Percentiles rank a stretch among this genome's conserved stretches.
These are phyloP conservation scores for Candida smagusa DNA, from an alignment of 1,139 yeast species.

Conservation along the genomic window DNA sequence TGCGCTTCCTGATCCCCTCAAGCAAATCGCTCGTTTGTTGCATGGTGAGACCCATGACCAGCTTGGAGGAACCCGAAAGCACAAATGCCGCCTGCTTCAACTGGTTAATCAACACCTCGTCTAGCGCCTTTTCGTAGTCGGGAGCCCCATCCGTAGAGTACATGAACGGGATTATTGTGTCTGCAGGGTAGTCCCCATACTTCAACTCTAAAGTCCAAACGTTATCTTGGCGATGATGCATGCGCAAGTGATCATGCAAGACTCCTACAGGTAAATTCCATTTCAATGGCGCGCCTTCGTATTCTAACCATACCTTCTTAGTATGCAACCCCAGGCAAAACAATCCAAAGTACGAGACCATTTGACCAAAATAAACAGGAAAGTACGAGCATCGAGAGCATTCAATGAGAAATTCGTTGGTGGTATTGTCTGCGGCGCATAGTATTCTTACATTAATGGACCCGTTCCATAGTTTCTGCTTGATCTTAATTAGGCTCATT, in stretches of 20 bases:
- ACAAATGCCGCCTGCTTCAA: constrained; percentile 78
- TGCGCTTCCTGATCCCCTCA: constrained; percentile 44
- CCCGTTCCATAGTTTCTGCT: constrained; percentile 54
- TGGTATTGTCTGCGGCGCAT: constrained; percentile 4
- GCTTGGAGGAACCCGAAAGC: constrained; percentile 68
- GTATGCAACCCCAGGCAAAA: constrained; percentile 22
- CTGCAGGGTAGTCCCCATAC: constrained; percentile 47
- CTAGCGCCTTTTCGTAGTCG: constrained; percentile 31
- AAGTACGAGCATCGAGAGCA: constrained; percentile 54
- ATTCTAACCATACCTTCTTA: constrained; percentile 61
- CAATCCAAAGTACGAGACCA: constrained; percentile 45
- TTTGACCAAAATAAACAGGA: constrained; percentile 42
- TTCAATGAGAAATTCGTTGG: constrained; percentile 22
- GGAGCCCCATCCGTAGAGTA: constrained; percentile 11
- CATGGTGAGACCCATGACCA: constrained; percentile 70
- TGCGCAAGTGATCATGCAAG: constrained; percentile 51
- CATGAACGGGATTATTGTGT: constrained; percentile 49
- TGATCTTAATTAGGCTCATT: constrained; percentile 17
- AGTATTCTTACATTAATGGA: constrained; percentile 43
- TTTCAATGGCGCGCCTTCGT: constrained; percentile 57
- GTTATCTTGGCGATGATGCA: constrained; percentile 1
- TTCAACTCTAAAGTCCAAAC: constrained; percentile 52
- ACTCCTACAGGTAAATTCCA: constrained; percentile 85
- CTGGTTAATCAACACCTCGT: constrained; percentile 66
- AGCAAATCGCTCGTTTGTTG: constrained; percentile 56